Evolutionary conservation across 306 rosid species (phyloP).

Genomic region (Castanea crenata): DNA sequence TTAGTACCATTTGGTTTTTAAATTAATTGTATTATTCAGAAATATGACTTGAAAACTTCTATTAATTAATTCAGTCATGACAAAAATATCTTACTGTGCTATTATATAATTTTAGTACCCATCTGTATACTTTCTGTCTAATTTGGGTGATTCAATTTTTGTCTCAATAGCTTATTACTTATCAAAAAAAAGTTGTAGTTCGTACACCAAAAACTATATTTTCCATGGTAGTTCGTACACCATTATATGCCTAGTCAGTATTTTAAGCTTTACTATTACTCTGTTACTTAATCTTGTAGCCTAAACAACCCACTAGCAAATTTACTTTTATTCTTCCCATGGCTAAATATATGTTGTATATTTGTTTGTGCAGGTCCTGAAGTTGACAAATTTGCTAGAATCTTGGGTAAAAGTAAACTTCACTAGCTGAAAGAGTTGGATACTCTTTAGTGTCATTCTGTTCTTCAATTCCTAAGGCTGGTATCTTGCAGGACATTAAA

Average conservation of each 20-base stretch:
- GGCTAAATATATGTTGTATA: neutral
- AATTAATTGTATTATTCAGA: neutral
- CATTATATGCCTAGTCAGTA: neutral
- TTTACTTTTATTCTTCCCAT: neutral
- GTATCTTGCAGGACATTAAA: slow-evolving; percentile 24
- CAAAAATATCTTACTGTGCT: too few relatives aligned
- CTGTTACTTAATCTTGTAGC: neutral
- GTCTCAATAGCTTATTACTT: neutral
- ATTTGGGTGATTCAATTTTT: too few relatives aligned
- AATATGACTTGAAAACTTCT: too few relatives aligned
- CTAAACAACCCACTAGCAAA: neutral
- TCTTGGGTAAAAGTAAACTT: too few relatives aligned
- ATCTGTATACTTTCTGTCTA: too few relatives aligned
- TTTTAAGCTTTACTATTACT: too few relatives aligned
- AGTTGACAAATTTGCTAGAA: slow-evolving; percentile 36
- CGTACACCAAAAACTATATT: neutral
- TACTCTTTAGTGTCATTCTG: neutral
- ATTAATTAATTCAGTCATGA: too few relatives aligned
- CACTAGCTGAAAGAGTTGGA: neutral
- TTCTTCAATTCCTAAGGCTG: neutral
- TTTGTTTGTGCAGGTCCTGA: neutral
- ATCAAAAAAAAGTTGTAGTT: neutral
- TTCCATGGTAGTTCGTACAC: neutral
- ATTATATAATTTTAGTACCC: too few relatives aligned
- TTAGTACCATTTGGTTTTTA: neutral